Conservation (phyloP, 305 asterid species). For the Fraxinus ornus region DNA sequence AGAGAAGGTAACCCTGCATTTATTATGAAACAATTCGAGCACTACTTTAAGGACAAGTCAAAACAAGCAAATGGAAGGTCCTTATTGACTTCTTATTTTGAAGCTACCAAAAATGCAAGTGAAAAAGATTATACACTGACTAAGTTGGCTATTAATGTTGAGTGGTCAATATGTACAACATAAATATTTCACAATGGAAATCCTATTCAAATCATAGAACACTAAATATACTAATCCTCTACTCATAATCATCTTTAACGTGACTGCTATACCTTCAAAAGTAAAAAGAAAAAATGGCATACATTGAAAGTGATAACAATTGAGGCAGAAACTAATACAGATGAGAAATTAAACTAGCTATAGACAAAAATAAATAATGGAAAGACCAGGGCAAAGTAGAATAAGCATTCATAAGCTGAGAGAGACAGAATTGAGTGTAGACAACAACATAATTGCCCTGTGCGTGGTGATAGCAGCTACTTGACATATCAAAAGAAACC, state of each 20-base stretch:
- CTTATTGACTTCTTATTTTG: neutral
- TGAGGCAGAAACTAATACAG: neutral
- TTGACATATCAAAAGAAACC: neutral
- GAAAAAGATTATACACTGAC: neutral
- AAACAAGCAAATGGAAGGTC: constrained; percentile 10
- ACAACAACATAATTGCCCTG: neutral
- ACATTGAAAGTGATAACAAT: neutral
- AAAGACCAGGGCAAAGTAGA: constrained; percentile 9
- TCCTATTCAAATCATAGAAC: neutral
- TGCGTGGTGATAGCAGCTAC: neutral
- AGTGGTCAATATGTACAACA: neutral
- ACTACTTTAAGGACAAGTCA: neutral
- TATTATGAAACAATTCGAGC: neutral
- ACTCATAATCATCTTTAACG: neutral
- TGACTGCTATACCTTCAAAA: neutral
- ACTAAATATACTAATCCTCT: neutral
- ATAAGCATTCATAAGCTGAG: neutral
- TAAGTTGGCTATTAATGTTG: neutral
- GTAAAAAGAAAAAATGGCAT: neutral
- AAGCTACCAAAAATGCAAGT: neutral
- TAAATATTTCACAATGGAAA: neutral
- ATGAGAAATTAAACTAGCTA: neutral
- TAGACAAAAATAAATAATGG: neutral
- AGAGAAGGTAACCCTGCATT: neutral
- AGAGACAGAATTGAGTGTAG: neutral